Conservation (phyloP, 2,329 filamentous ascomycete species). For the Setomelanomma holmii region DNA sequence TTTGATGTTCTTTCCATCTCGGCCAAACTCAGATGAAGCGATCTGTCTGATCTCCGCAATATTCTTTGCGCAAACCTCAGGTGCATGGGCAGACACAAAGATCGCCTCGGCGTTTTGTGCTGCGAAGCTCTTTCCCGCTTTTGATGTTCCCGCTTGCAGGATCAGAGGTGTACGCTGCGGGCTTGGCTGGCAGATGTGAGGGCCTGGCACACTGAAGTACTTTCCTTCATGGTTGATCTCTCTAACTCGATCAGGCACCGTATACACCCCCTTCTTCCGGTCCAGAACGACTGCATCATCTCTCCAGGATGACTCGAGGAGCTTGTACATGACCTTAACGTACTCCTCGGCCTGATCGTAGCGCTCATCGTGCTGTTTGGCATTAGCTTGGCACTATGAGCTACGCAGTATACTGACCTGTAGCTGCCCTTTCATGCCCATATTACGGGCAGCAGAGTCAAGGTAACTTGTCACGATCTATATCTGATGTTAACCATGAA, state of each 20-base stretch:
- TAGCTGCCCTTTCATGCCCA: constrained; percentile 63
- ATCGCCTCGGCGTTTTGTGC: constrained; percentile 75
- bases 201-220: constrained; percentile 69
- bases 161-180: constrained; percentile 74
- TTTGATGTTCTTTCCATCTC: constrained; percentile 69
- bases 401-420: constrained; percentile 61
- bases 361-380: constrained; percentile 66
- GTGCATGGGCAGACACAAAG: constrained; percentile 71
- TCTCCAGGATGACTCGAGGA: constrained; percentile 72
- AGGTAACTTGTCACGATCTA: constrained; percentile 73
- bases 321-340: constrained; percentile 72
- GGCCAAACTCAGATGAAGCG: constrained; percentile 60
- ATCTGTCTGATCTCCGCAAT: constrained; percentile 68
- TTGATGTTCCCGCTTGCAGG: constrained; percentile 73
- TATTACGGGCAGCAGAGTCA: constrained; percentile 70
- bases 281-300: constrained; percentile 70
- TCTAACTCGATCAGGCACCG: constrained; percentile 64
- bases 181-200: constrained; percentile 69
- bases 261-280: constrained; percentile 66
- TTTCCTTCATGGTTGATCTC: constrained; percentile 72
- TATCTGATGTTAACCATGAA: constrained; percentile 8
- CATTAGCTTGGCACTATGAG: constrained; percentile 61
- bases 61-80: constrained; percentile 66
- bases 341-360: constrained; percentile 75
- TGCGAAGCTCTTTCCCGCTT: constrained; percentile 70